These are phyloP conservation scores for Protomyces gravidus DNA, from an alignment of 1,139 yeast genomes.

Conservation along the genomic window DNA sequence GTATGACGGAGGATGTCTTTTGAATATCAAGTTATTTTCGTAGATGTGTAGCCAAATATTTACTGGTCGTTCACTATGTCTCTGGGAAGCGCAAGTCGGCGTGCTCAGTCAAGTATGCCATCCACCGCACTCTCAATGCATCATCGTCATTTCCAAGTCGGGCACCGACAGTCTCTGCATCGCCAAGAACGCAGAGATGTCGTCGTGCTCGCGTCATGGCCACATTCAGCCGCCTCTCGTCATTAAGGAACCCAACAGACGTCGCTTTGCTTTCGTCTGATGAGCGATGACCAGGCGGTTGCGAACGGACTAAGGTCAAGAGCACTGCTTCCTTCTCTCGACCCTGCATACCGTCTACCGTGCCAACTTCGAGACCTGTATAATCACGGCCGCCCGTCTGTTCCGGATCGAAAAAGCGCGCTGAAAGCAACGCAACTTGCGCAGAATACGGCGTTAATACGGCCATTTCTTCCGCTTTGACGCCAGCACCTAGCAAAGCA, in stretches of 20 bases:
- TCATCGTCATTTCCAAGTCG: conserved; percentile 52
- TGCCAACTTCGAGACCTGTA: conserved; percentile 69
- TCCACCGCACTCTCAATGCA: conserved; percentile 70
- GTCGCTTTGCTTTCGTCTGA: not conserved
- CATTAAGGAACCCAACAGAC: conserved; percentile 68
- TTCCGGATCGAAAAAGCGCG: conserved; percentile 35
- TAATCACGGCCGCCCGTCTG: conserved; percentile 3
- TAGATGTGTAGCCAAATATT: not conserved
- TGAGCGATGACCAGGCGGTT: conserved; percentile 43
- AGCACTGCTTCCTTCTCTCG: conserved; percentile 82
- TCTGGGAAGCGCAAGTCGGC: conserved; percentile 70
- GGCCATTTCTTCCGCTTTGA: conserved; percentile 54
- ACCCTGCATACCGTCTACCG: conserved; percentile 92
- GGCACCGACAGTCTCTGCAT: conserved; percentile 58
- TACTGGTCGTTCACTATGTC: conserved; percentile 35
- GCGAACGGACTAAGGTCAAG: conserved; percentile 75
- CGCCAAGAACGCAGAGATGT: conserved; percentile 82
- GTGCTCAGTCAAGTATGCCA: conserved; percentile 61
- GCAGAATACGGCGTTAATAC: conserved; percentile 86
- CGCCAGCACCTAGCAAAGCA: conserved; percentile 53
- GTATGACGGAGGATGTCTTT: too few species aligned
- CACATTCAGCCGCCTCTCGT: conserved; percentile 72
- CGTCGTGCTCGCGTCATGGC: conserved; percentile 88
- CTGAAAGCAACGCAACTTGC: conserved; percentile 64
- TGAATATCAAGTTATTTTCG: too few species aligned